These are phyloP conservation scores for Nicotiana sylvestris DNA, from an alignment of 257 asterid genomes.

Conservation along the genomic window DNA sequence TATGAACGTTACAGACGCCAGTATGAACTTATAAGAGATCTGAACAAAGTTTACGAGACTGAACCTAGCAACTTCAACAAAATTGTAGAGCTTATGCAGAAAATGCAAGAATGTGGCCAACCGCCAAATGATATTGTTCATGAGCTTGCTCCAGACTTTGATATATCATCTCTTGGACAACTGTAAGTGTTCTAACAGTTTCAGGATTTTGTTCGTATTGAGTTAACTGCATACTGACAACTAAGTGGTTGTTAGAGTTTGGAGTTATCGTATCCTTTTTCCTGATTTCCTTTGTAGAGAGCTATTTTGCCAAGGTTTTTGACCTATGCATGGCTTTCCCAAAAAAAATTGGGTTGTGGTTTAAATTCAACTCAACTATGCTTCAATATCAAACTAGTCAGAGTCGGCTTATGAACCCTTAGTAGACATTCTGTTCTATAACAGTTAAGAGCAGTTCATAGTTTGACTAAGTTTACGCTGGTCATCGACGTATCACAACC, in stretches of 20 bases:
- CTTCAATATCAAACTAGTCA: neutral
- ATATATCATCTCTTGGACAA: slow-evolving; percentile 71
- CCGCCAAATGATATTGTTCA: slow-evolving; percentile 89
- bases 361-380: neutral
- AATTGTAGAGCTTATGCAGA: slow-evolving; percentile 97
- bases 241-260: neutral
- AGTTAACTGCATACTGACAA: neutral
- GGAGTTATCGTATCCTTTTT: neutral
- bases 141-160: slow-evolving; percentile 90
- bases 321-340: neutral
- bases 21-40: slow-evolving; percentile 59
- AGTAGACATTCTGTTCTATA: neutral
- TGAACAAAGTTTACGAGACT: slow-evolving; percentile 61
- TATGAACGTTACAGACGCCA: slow-evolving; percentile 56
- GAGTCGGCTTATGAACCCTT: neutral
- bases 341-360: neutral
- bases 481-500: too few relatives aligned
- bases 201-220: neutral
- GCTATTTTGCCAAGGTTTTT: neutral
- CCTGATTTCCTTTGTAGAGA: neutral
- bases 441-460: neutral
- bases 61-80: slow-evolving; percentile 88
- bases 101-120: slow-evolving; percentile 99
- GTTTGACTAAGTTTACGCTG: neutral
- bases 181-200: slow-evolving; percentile 44